These are phyloP conservation scores for Cutaneotrichosporon spelunceum DNA, from an alignment of 1,284 basidiomycete genomes.

Conservation along the genomic window DNA sequence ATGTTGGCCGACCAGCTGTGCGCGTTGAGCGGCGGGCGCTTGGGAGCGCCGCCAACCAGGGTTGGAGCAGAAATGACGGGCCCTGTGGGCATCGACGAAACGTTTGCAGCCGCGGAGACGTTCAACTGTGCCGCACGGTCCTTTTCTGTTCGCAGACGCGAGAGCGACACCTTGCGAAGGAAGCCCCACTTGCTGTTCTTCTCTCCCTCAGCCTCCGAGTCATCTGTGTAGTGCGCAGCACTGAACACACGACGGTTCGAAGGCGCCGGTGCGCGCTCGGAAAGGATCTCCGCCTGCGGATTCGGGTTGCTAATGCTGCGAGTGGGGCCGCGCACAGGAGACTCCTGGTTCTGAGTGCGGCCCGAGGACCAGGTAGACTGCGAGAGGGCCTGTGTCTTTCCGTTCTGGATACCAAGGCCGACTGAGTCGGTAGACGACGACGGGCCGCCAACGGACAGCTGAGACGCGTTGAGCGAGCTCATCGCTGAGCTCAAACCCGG, in stretches of 20 bases:
- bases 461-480: constrained; percentile 8
- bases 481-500: constrained; percentile 8
- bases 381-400: neutral
- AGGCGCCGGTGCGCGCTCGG: constrained; percentile 8
- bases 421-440: constrained; percentile 13
- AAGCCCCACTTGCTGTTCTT: constrained; percentile 70
- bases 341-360: neutral
- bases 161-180: constrained; percentile 94
- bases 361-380: constrained; percentile 4
- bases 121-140: constrained; percentile 25
- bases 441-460: constrained; percentile 6
- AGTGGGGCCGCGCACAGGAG: constrained; percentile 7
- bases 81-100: constrained; percentile 35
- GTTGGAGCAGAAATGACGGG: constrained; percentile 38
- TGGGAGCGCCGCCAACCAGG: constrained; percentile 5
- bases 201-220: constrained; percentile 5
- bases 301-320: constrained; percentile 16
- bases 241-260: constrained; percentile 18
- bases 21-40: constrained; percentile 14
- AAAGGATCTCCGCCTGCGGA: constrained; percentile 9
- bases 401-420: neutral
- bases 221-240: constrained; percentile 13
- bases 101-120: constrained; percentile 38
- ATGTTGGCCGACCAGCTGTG: constrained; percentile 17
- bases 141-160: constrained; percentile 44